Evolutionary conservation across 345 rosid species (phyloP).

Genomic region (Triadica sebifera): DNA sequence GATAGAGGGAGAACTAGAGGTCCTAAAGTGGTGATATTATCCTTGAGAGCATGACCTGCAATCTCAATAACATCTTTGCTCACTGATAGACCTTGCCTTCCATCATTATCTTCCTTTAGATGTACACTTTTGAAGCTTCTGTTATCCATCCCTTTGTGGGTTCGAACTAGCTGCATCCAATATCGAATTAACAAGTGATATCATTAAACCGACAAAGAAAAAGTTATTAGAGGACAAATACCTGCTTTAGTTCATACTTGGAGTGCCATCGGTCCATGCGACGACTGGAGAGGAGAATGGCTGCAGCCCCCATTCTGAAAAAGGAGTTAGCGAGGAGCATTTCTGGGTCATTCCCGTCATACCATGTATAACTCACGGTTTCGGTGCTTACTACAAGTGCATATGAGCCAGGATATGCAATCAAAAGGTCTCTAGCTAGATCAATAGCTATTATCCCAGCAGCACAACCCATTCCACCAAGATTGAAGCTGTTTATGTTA

Average conservation of each 20-base stretch:
- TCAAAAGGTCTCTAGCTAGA: conserved; percentile 54
- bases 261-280: conserved; percentile 22
- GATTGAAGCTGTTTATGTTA: conserved; percentile 60
- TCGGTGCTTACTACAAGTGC: conserved; percentile 72
- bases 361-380: conserved; percentile 59
- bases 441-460: conserved; percentile 73
- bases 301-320: conserved; percentile 77
- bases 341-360: conserved; percentile 46
- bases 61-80: conserved; percentile 52
- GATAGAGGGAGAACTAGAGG: conserved; percentile 56
- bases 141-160: conserved; percentile 58
- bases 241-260: conserved; percentile 17
- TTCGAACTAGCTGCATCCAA: conserved; percentile 51
- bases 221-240: background rate
- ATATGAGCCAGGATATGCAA: conserved; percentile 48
- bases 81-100: conserved; percentile 49
- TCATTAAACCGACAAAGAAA: background rate
- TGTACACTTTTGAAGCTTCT: conserved; percentile 52
- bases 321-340: conserved; percentile 72
- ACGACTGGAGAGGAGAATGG: conserved; percentile 58
- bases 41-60: conserved; percentile 57
- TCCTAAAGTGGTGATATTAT: conserved; percentile 55
- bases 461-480: conserved; percentile 82
- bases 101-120: conserved; percentile 49
- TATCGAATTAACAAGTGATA: background rate